Percentiles rank a stretch among this genome's conserved stretches.
Evolutionary conservation across 1,139 yeast genomes (phyloP).

Genomic region (Blastobotrys buckinghamii): DNA sequence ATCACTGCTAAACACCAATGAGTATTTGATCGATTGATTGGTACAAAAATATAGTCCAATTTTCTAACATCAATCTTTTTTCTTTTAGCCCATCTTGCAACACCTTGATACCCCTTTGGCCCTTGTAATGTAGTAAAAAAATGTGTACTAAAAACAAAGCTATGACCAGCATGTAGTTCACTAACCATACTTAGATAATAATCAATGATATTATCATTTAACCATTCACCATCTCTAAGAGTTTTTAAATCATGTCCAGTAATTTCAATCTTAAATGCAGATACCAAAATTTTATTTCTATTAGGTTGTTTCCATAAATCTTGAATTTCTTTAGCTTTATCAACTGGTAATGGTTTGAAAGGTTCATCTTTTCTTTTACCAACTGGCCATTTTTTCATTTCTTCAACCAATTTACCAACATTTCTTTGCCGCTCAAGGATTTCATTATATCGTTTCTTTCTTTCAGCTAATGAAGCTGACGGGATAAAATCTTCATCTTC

Average conservation of each 20-base stretch:
- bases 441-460: conserved; percentile 15
- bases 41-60: conserved; percentile 65
- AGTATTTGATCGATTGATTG: conserved; percentile 72
- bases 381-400: conserved; percentile 1
- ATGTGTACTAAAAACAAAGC: conserved; percentile 81
- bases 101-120: conserved; percentile 71
- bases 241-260: conserved; percentile 64
- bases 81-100: conserved; percentile 84
- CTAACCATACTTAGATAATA: conserved; percentile 63
- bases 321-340: conserved; percentile 36
- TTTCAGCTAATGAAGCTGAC: conserved; percentile 7
- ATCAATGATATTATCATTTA: conserved; percentile 87
- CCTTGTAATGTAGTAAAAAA: conserved; percentile 65
- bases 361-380: conserved; percentile 12
- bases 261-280: conserved; percentile 53
- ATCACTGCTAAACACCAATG: conserved; percentile 94
- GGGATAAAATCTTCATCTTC: conserved; percentile 7
- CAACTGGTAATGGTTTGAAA: conserved; percentile 27
- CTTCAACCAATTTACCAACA: conserved; percentile 17
- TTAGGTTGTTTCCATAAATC: conserved; percentile 36
- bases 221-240: conserved; percentile 68
- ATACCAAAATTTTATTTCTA: conserved; percentile 34
- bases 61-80: conserved; percentile 64
- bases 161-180: conserved; percentile 36
- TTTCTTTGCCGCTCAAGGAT: conserved; percentile 17